Percentiles rank a stretch among this genome's conserved stretches.
phyloP scores from a whole-genome alignment of 768 basidiomycete genomes.

The Boletus pseudo-olivaceus region DNA sequence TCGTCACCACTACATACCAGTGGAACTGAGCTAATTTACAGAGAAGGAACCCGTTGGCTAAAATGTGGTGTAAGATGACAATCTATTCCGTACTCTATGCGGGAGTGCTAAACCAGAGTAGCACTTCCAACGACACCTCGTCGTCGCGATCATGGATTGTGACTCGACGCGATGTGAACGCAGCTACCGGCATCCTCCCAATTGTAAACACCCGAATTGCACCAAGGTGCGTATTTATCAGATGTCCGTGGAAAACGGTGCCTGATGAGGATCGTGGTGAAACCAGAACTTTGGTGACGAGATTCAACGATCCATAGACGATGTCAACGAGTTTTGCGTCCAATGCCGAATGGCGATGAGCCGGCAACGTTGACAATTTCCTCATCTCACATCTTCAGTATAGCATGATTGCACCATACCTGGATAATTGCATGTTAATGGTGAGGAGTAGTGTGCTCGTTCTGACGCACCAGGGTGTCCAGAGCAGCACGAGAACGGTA shows the following conservation, averaged over 20 bases:
- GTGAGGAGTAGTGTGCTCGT: conserved; percentile 4
- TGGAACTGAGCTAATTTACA: conserved; percentile 26
- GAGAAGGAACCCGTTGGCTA: conserved; percentile 75
- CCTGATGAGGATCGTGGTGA: conserved; percentile 5
- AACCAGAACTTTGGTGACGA: conserved; percentile 63
- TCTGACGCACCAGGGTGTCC: background rate
- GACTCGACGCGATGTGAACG: conserved; percentile 59
- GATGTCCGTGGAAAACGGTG: conserved; percentile 9
- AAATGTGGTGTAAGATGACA: conserved; percentile 57
- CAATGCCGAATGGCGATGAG: conserved; percentile 61
- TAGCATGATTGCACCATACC: conserved; percentile 26
- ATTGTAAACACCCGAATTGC: conserved; percentile 54
- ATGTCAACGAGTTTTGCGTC: conserved; percentile 68
- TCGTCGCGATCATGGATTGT: conserved; percentile 75
- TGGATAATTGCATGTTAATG: conserved; percentile 27
- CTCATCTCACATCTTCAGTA: conserved; percentile 1
- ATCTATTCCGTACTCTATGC: conserved; percentile 3
- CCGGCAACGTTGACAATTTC: conserved; percentile 23
- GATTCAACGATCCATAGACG: conserved; percentile 65
- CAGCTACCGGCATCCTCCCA: conserved; percentile 56
- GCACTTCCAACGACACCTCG: conserved; percentile 78
- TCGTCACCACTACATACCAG: background rate
- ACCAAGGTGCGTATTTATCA: conserved; percentile 46
- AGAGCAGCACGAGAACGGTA: background rate
- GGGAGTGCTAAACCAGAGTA: conserved; percentile 28